Base-by-base conservation (phyloP, 495 filamentous ascomycete genomes). In the Daldinia loculata region DNA sequence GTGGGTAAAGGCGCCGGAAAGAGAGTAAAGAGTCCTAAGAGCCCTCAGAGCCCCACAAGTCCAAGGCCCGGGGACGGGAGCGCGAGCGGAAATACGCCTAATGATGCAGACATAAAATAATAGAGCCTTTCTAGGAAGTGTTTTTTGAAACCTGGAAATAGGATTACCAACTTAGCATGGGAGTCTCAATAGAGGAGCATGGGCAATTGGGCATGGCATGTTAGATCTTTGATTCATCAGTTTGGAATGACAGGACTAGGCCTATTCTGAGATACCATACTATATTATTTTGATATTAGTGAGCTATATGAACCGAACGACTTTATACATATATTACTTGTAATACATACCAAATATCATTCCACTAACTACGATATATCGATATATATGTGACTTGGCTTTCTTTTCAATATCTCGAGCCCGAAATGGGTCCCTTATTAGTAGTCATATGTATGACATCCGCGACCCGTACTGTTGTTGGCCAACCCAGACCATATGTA, bases 1-100 rank as follows among this genome's bases (percentile, higher is more conserved):
- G 85, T 83, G 0, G 86, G 86, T 0, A 85, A 82, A 64, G 80
- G 82, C n/a, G 78, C 77, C 43, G 50, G 61, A 26, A 72, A 67
- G 60, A 73, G 53, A 36, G 59, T 30, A 11, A 69, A 58, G 39
- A 45, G 51, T 9, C 66, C 66, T 17, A 34, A 61, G 30, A 50
- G 26, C 22, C 38, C 67, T 9, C 55, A 50, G 15, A 56, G 38
- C 29, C 61, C 56, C 6, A 22, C 6, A 15, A 68, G 50, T n/a
- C 57, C 70, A 5, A 19, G 50, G 38, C 39, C 24, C 5, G 57
- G 12, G 24, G 27, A 32, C 9, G 65, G 32, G 34, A 41, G 52
- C 9, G 65, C 17, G 45, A 41, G 52, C 27, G 56, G 39, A 15
- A 56, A 34, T 7, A 29, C 15, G 17, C 41, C 30, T 45, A 9